Percentiles rank a stretch among this genome's conserved stretches.
These are phyloP conservation scores for Lathyrus tuberosus DNA, from an alignment of 306 rosid species.

Conservation along the genomic window DNA sequence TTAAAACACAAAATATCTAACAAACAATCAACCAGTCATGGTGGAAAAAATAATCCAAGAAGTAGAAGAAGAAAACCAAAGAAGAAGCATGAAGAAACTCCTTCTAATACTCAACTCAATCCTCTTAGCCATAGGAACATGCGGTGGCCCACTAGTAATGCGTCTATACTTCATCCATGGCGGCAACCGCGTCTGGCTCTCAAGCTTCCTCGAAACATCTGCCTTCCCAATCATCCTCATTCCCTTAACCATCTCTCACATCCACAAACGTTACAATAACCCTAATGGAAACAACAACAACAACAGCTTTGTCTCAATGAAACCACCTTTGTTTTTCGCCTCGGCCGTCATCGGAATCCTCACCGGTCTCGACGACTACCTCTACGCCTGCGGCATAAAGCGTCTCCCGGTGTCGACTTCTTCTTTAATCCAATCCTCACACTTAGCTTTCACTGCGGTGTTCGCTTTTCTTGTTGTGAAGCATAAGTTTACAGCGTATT, in stretches of 20 bases:
- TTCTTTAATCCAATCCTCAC: conserved; percentile 66
- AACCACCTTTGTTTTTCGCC: conserved; percentile 47
- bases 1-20: not conserved
- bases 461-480: conserved; percentile 51
- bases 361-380: conserved; percentile 77
- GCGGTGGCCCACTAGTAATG: conserved; percentile 70
- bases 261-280: not conserved
- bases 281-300: not conserved
- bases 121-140: conserved; percentile 56
- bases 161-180: conserved; percentile 88
- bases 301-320: conserved; percentile 42
- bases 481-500: conserved; percentile 68
- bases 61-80: conserved; percentile 2
- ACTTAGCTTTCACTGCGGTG: conserved; percentile 77
- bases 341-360: conserved; percentile 61
- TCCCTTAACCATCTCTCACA: conserved; percentile 51
- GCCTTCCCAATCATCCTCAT: conserved; percentile 68
- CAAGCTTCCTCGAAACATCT: conserved; percentile 68
- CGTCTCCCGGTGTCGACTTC: conserved; percentile 74
- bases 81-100: conserved; percentile 35
- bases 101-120: conserved; percentile 54
- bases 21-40: conserved; percentile 6
- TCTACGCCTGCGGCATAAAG: conserved; percentile 70
- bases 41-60: not conserved
- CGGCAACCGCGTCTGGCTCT: conserved; percentile 79